Conservation (phyloP, 129 eudicot genomes). For the Heracleum sosnowskyi region DNA sequence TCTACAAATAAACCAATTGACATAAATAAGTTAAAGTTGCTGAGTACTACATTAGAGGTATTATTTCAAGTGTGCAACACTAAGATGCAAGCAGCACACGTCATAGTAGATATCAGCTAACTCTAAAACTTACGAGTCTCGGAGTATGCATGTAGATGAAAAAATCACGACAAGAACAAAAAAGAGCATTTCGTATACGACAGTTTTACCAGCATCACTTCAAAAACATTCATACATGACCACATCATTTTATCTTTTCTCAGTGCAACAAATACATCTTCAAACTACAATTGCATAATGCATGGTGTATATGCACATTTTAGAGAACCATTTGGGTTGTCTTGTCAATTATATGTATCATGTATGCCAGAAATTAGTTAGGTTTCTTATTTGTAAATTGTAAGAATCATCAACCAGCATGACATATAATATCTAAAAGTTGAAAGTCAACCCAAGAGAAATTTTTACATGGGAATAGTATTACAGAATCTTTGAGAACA, state of each 20-base stretch:
- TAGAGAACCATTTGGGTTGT: not conserved
- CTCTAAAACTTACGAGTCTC: not conserved
- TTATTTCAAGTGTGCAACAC: not conserved
- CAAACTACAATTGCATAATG: not conserved
- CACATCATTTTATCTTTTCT: not conserved
- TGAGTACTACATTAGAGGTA: not conserved
- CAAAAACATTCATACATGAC: not conserved
- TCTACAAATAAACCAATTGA: conserved; percentile 30
- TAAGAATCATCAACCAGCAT: conserved; percentile 6
- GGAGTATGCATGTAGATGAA: not conserved
- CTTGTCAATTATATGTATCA: too few species aligned
- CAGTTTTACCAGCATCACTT: too few species aligned
- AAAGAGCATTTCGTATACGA: too few species aligned
- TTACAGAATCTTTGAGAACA: not conserved
- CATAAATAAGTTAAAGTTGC: conserved; percentile 8
- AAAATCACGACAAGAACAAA: not conserved
- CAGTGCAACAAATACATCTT: not conserved
- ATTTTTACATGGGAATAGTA: too few species aligned
- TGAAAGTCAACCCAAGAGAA: not conserved
- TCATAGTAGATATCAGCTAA: not conserved
- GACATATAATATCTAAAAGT: not conserved
- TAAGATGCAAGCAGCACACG: not conserved
- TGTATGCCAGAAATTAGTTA: not conserved
- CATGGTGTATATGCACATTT: too few species aligned
- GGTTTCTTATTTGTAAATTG: not conserved